Conservation (phyloP, 805 yeast species). For the Candida nitratophila region DNA sequence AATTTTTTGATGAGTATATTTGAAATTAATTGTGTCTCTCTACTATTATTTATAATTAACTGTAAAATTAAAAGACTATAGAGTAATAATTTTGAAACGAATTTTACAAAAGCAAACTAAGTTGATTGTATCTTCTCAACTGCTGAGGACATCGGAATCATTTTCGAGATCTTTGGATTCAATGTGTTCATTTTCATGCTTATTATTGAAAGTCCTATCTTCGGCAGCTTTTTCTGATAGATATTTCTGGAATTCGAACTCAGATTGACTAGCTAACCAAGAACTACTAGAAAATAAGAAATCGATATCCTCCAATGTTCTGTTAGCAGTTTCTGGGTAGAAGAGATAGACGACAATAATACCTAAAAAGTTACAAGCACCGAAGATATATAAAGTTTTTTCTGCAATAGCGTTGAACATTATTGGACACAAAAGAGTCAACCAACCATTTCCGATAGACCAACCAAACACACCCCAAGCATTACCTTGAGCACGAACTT, state of each 20-base stretch:
- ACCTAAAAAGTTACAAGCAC: slow-evolving; percentile 18
- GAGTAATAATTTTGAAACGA: no score
- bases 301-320: slow-evolving; percentile 44
- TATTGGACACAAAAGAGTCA: slow-evolving; percentile 24
- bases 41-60: no score
- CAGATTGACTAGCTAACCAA: slow-evolving; percentile 8
- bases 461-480: slow-evolving; percentile 21
- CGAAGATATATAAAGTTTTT: slow-evolving; percentile 25
- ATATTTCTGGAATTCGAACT: slow-evolving; percentile 6
- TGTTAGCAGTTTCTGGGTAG: slow-evolving; percentile 58
- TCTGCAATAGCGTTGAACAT: slow-evolving; percentile 24
- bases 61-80: no score
- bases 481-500: slow-evolving; percentile 21
- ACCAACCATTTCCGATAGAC: slow-evolving; percentile 29
- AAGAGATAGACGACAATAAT: slow-evolving; percentile 13
- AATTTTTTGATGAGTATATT: slow-evolving; percentile 8
- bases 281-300: slow-evolving; percentile 7
- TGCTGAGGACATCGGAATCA: background rate
- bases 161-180: background rate
- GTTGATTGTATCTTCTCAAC: no score
- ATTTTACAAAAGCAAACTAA: background rate
- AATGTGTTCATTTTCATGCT: background rate
- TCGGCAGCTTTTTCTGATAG: background rate
- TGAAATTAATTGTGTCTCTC: no score
- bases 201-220: background rate